Base-by-base conservation (phyloP, 306 rosid genomes). In the Echinosophora koreensis region DNA sequence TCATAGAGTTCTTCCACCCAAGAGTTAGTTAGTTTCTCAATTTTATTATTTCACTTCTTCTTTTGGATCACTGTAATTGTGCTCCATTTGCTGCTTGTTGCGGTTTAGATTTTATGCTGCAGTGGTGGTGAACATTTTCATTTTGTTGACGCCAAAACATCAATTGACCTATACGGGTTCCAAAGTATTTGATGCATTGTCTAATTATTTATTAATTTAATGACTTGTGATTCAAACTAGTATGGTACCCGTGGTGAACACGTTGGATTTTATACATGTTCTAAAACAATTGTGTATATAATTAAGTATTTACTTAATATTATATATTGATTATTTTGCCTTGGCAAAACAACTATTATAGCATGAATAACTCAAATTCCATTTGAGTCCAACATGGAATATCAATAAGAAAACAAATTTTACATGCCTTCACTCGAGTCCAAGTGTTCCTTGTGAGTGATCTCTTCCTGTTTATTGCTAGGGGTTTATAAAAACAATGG, bases 401-500 rank as follows among this genome's bases (percentile, higher is more conserved):
- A 22, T 22, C 22, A 22, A 22, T 22, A 22, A 22, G 22, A 1
- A 22, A 22, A 22, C 22, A 22, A 22, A 22, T 22, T 22, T 22
- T 22, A 22, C 22, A 22, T 22, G 22, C 22, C 22, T 22, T 22
- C 22, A 22, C 1, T 22, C 1, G 22, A 22, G 22, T 8, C 3
- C 17, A 16, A 32, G 30, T 9, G 14, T 71, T 30, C 3, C 3
- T 10, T 58, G 17, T 8, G 55, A 35, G 41, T 10, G 15, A 39
- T 77, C 5, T 38, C 44, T 58, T 14, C 6, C 30, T 14, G 67
- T 47, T 16, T 71, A 62, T 59, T 63, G 37, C 17, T 79, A 94
- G 98, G 98, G 84, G 85, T 92, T 65, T 94, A 94, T 77, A 94
- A 86, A 77, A 94, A 92, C 86, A 91, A 94, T 38, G 98, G 98